Conservation (phyloP, 2,329 filamentous ascomycete species). For the Colletotrichum filicis region DNA sequence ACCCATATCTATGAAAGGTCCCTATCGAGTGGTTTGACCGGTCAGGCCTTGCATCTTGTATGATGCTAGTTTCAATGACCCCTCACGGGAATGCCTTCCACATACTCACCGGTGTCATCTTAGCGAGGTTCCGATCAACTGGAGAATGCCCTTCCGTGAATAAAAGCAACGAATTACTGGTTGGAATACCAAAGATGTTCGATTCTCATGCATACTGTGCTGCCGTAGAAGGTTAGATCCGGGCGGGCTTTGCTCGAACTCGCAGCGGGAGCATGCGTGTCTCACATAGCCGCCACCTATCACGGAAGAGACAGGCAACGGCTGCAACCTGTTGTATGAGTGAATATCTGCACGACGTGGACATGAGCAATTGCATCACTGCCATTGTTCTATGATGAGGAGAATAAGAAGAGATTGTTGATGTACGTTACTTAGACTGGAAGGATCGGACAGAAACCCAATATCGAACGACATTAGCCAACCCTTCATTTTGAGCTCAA, state of each 20-base stretch:
- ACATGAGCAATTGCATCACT: neutral
- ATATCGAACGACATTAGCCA: fast-evolving
- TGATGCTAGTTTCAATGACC: neutral
- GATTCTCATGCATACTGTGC: neutral
- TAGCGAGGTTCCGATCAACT: neutral
- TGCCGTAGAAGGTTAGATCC: neutral
- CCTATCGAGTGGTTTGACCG: fast-evolving
- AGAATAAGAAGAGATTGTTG: fast-evolving
- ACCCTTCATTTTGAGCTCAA: neutral
- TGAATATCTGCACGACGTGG: neutral
- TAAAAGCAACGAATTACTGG: fast-evolving
- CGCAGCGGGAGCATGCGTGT: neutral
- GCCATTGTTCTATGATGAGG: neutral
- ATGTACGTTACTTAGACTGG: too few relatives aligned
- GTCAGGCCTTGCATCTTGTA: neutral
- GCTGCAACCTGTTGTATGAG: neutral
- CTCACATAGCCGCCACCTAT: neutral
- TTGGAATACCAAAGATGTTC: fast-evolving
- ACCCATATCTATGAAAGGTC: fast-evolving
- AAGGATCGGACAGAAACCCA: too few relatives aligned
- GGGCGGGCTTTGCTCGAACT: neutral
- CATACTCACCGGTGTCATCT: neutral
- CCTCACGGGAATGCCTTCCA: neutral
- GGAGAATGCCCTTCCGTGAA: neutral
- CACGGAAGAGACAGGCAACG: neutral